Evolutionary conservation across 177 flowering plant species (phyloP).

Genomic region (Vitis hybrid): DNA sequence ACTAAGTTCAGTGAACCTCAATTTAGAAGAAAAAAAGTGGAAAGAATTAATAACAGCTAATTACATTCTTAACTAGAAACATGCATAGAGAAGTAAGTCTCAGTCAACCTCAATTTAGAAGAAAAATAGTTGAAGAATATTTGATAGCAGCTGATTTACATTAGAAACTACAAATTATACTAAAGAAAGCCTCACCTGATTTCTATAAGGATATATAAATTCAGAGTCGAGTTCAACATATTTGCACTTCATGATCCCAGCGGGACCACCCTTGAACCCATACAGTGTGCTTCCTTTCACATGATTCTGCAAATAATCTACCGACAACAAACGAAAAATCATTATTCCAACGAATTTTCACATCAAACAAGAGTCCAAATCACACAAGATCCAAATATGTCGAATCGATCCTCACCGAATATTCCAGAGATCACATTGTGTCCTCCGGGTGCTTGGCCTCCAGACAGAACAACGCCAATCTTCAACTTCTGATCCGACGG

Average conservation of each 20-base stretch:
- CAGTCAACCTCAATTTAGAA: neutral
- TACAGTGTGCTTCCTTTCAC: conserved; percentile 76
- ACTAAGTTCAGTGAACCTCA: too few species aligned
- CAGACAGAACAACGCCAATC: conserved; percentile 92
- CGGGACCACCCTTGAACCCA: conserved; percentile 97
- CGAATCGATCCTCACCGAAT: conserved; percentile 51
- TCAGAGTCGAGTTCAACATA: conserved; percentile 75
- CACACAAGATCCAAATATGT: neutral
- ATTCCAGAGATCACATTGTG: conserved; percentile 95
- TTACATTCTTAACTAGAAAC: too few species aligned
- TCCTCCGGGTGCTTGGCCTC: conserved; percentile 99
- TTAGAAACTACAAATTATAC: neutral
- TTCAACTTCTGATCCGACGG: conserved; percentile 52
- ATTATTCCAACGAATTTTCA: neutral
- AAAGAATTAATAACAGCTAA: too few species aligned
- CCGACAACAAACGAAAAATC: neutral
- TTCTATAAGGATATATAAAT: conserved; percentile 84
- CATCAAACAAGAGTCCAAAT: neutral
- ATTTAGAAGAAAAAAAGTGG: too few species aligned
- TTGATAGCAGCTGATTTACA: too few species aligned
- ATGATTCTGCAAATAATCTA: conserved; percentile 87
- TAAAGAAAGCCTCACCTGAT: conserved; percentile 60
- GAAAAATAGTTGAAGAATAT: neutral
- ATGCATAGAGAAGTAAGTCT: neutral
- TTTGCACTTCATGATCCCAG: conserved; percentile 96